A percentile compares a stretch with the other conserved stretches of the same genome.
Evolutionary conservation across 169 alveolate species (phyloP).

Genomic region (Plasmodium inui): DNA sequence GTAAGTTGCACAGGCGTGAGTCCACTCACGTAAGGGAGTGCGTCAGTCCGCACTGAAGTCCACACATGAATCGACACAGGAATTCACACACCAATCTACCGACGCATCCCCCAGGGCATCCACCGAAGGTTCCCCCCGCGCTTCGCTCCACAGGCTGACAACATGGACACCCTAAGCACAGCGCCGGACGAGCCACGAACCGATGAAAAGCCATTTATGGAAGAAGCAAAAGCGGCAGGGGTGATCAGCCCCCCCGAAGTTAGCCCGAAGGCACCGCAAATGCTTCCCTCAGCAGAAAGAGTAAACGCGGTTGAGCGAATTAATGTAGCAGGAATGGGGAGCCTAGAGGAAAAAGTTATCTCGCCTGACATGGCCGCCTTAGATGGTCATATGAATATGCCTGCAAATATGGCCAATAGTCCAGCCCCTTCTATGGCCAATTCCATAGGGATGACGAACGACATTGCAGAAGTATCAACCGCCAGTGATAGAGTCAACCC

Average conservation of each 20-base stretch:
- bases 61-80: neutral
- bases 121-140: neutral
- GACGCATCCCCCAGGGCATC: neutral
- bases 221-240: neutral
- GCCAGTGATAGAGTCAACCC: neutral
- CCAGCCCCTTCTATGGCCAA: neutral
- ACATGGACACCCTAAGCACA: constrained; percentile 1
- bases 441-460: neutral
- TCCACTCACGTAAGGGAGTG: no score
- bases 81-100: neutral
- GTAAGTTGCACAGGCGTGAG: neutral
- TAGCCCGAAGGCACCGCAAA: neutral
- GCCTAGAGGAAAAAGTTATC: neutral
- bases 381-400: neutral
- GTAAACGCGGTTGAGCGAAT: neutral
- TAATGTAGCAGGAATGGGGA: neutral
- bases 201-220: neutral
- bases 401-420: neutral
- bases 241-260: neutral
- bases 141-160: neutral
- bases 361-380: neutral
- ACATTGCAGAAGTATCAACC: neutral
- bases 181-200: neutral
- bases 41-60: neutral
- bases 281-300: neutral